Evolutionary conservation across 108 stramenopile species (phyloP).

Genomic region (Licmophora abbreviata): DNA sequence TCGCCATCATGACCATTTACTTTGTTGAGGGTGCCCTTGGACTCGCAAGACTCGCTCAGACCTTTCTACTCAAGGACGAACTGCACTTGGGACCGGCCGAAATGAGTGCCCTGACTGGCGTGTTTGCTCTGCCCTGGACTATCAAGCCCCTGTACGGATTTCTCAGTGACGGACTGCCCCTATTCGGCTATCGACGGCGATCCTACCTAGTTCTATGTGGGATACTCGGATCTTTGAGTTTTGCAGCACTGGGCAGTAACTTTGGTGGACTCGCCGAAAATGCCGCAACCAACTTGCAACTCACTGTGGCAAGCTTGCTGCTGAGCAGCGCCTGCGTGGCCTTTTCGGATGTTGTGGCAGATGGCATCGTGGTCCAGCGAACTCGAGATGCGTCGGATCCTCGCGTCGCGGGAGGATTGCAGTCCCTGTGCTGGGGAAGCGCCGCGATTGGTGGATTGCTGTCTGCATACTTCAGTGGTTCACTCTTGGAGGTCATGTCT

Average conservation of each 20-base stretch:
- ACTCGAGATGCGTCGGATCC: slow-evolving; percentile 71
- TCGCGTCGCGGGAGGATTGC: slow-evolving; percentile 69
- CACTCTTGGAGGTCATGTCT: slow-evolving; percentile 77
- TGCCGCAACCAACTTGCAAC: slow-evolving; percentile 11
- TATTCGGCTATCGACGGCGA: slow-evolving; percentile 82
- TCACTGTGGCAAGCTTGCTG: slow-evolving; percentile 44
- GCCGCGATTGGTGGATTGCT: slow-evolving; percentile 84
- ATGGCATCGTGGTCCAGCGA: slow-evolving; percentile 91
- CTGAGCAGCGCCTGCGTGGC: slow-evolving; percentile 82
- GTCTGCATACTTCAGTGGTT: slow-evolving; percentile 85
- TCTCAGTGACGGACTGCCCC: slow-evolving; percentile 79
- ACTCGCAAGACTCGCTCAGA: slow-evolving; percentile 86
- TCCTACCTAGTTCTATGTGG: slow-evolving; percentile 76
- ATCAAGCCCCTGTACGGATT: slow-evolving; percentile 93
- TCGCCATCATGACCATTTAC: slow-evolving; percentile 87
- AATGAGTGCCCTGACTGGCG: slow-evolving; percentile 77
- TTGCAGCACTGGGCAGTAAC: slow-evolving; percentile 37
- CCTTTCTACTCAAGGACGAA: slow-evolving; percentile 92
- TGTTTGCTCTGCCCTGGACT: slow-evolving; percentile 88
- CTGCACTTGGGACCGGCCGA: slow-evolving; percentile 89
- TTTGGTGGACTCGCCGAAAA: slow-evolving; percentile 31
- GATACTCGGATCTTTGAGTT: slow-evolving; percentile 47
- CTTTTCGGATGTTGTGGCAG: slow-evolving; percentile 90
- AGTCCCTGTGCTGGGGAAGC: slow-evolving; percentile 87
- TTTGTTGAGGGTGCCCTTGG: slow-evolving; percentile 95